phyloP scores from a whole-genome alignment of 495 filamentous ascomycete species.

The Lophium mytilinum region DNA sequence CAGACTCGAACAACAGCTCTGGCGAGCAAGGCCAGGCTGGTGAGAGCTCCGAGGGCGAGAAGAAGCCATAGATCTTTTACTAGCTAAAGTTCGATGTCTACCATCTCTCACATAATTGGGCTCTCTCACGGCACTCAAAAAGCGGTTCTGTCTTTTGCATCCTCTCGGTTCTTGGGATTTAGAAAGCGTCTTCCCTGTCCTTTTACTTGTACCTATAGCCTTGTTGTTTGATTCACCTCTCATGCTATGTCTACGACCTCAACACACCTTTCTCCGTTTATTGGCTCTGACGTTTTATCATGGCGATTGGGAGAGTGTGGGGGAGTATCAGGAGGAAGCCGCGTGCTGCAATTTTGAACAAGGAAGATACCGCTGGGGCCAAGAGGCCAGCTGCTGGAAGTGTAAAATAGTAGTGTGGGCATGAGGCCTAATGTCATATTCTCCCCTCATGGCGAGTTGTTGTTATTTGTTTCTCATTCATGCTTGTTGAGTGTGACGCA shows the following conservation, averaged over 20 bases:
- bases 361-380: neutral
- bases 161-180: neutral
- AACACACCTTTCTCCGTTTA: neutral
- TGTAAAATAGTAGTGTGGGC: neutral
- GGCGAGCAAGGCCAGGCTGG: constrained; percentile 46
- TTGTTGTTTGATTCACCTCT: neutral
- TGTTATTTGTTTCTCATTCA: neutral
- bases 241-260: neutral
- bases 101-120: neutral
- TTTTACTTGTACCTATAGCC: neutral
- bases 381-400: neutral
- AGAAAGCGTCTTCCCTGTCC: neutral
- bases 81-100: constrained; percentile 2
- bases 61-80: constrained; percentile 57
- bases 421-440: constrained; percentile 1
- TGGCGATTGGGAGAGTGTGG: neutral
- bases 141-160: neutral
- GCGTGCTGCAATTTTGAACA: neutral
- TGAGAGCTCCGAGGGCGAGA: constrained; percentile 61
- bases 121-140: neutral
- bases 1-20: constrained; percentile 13
- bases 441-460: constrained; percentile 1
- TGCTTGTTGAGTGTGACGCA: too few relatives aligned
- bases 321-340: neutral
- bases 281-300: neutral